Base-by-base conservation (phyloP, 2,329 filamentous ascomycete genomes). In the Aspergillus intermedius region DNA sequence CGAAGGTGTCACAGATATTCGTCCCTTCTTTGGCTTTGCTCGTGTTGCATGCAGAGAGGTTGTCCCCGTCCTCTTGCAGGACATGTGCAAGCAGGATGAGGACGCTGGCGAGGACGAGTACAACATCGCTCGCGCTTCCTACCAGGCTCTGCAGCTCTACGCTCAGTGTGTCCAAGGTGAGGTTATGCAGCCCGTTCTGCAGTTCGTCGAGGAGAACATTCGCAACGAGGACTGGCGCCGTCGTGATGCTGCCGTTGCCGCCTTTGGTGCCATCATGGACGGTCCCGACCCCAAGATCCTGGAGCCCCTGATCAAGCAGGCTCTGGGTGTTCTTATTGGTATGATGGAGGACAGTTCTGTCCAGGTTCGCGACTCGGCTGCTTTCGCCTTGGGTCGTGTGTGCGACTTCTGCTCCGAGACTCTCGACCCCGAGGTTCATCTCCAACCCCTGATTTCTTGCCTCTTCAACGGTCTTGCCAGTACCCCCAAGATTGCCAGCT, bases 181-280 rank as follows among this genome's bases (percentile, higher is more conserved):
- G 56, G 85, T 97, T 56, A 91, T 97, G 52, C 81, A 83, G 42
- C 86, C 89, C 6, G 91, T 98, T 25, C 82, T 98, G 49, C 74
- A 81, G 51, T 98, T 97, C 64, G 91, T 98, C 46, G 93, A 98
- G 76, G 78, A 80, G 62, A 91, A 97, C 74, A 80, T 98, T 45
- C 85, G 90, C 56, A 82, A 82, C 51, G 89, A 95, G 49, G 89
- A 97, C 71, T 98, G 93, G 93, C 91, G 94, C 69, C 82, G 84
- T 69, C 84, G 93, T 60, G 93, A 98, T 74, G 93, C 93, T 46
- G 91, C 93, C 45, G 93, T 98, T 28, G 95, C 93, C 51, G 91
- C 93, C 15, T 97, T 98, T 60, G 93, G 93, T 54, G 93, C 91
- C 57, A 97, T 98, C 61, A 96, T 98, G 91, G 93, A 98, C 66